These are phyloP conservation scores for Solanum bulbocastanum DNA, from an alignment of 257 asterid species.

Conservation along the genomic window DNA sequence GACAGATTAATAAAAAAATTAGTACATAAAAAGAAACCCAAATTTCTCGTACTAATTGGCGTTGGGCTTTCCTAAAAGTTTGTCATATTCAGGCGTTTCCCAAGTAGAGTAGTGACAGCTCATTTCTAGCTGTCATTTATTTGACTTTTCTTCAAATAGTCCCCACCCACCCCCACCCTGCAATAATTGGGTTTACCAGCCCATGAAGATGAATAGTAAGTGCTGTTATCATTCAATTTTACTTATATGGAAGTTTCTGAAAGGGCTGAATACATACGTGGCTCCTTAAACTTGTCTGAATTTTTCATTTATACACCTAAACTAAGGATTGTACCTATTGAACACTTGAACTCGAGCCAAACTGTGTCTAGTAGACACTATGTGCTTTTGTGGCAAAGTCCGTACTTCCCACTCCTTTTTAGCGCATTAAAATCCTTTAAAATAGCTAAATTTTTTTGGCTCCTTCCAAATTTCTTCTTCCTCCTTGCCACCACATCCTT, in stretches of 20 bases:
- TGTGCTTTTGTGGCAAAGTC: neutral
- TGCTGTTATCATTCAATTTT: neutral
- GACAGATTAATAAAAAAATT: neutral
- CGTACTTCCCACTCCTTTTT: neutral
- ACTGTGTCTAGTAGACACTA: neutral
- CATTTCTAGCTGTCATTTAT: neutral
- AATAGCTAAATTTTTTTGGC: neutral
- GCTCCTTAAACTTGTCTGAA: neutral
- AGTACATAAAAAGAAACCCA: neutral
- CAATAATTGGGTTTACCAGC: neutral
- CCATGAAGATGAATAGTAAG: neutral
- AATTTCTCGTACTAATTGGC: neutral
- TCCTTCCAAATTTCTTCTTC: neutral
- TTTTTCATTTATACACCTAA: neutral
- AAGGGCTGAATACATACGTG: neutral
- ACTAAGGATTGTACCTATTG: neutral
- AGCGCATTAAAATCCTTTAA: neutral
- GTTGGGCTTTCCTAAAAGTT: neutral
- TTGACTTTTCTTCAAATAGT: neutral
- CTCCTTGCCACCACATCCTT: neutral
- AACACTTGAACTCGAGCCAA: neutral
- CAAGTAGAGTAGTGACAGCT: neutral
- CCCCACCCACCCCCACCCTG: neutral
- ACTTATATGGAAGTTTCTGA: neutral
- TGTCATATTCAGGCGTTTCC: neutral